Evolutionary conservation across 208 protist species (phyloP).

Genomic region (Balamuthia mandrillaris): DNA sequence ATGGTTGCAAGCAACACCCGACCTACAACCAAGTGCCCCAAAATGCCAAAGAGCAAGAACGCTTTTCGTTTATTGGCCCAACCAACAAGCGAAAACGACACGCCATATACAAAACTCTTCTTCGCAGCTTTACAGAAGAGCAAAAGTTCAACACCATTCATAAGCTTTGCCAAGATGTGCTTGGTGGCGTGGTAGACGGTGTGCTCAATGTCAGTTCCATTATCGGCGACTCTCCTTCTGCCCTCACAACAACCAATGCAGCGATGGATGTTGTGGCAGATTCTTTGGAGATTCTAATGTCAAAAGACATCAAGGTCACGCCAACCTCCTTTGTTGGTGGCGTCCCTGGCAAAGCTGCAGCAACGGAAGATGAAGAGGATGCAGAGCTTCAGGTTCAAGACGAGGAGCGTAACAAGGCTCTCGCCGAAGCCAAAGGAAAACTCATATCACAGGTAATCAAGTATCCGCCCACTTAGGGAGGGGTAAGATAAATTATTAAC

Average conservation of each 20-base stretch:
- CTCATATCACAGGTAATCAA: constrained; percentile 3
- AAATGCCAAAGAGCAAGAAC: background rate
- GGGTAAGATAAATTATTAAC: background rate
- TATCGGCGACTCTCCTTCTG: background rate
- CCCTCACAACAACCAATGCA: background rate
- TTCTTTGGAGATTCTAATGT: constrained; percentile 5
- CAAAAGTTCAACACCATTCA: constrained; percentile 47
- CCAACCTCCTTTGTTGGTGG: no score
- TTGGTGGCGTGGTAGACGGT: constrained; percentile 52
- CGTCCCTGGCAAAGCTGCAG: background rate
- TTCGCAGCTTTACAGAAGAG: constrained; percentile 50
- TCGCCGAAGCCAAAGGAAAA: constrained; percentile 8
- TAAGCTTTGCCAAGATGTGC: constrained; percentile 49
- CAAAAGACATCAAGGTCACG: constrained; percentile 52
- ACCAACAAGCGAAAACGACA: constrained; percentile 32
- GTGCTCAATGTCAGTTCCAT: constrained; percentile 23
- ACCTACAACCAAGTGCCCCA: constrained; percentile 52
- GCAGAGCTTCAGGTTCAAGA: no score
- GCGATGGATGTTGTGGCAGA: background rate
- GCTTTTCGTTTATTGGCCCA: background rate
- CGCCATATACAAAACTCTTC: constrained; percentile 53
- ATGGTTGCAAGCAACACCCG: constrained; percentile 34
- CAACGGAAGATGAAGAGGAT: background rate
- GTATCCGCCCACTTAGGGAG: background rate
- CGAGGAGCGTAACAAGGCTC: background rate